Base-by-base conservation (phyloP, 129 eudicot species). In the Apium graveolens region DNA sequence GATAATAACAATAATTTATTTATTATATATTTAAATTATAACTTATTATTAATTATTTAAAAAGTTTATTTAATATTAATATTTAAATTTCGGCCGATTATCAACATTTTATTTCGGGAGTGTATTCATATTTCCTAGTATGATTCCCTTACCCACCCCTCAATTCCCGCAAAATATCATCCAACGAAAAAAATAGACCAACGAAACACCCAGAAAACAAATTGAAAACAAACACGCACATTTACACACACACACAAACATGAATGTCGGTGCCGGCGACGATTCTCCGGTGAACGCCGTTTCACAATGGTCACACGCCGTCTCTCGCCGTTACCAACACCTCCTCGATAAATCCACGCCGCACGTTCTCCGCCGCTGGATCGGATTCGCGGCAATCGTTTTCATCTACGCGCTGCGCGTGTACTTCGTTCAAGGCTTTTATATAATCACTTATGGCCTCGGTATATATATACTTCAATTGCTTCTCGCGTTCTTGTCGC, bases 391-490 rank as follows among this genome's bases (percentile, higher is more conserved):
- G 31, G 76, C 73, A 60, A 72, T 92, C 45, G 81, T 84, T 34
- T 29, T 83, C 70, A 76, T 88, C 24, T 92, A 81, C 78, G 96
- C 93, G 70, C 82, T 92, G 26, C 97, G 97, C 83, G 91, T 92
- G 39, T 90, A 83, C 89, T 48, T 88, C 53, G 87, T 86, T 10
- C 87, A 92, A 81, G 97, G 97, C 0, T 92, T 79, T 82, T 92
- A 88, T 74, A 84, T 92, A 84, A 85, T 92, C 29, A 92, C 97
- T 34, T 92, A 92, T 76, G 97, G 86, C 39, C 85, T 92, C 18
- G 97, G 97, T 51, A 92, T 92, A 82, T 92, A 92, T 81, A 85
- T 92, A 82, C 88, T 92, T 11, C 97, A 92, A 80, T 85, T 92
- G 31, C 82, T 92, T 37, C 87, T 92, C 5, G 93, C 95, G 7